Conservation (phyloP, 305 asterid genomes). For the Rubia occidens region DNA sequence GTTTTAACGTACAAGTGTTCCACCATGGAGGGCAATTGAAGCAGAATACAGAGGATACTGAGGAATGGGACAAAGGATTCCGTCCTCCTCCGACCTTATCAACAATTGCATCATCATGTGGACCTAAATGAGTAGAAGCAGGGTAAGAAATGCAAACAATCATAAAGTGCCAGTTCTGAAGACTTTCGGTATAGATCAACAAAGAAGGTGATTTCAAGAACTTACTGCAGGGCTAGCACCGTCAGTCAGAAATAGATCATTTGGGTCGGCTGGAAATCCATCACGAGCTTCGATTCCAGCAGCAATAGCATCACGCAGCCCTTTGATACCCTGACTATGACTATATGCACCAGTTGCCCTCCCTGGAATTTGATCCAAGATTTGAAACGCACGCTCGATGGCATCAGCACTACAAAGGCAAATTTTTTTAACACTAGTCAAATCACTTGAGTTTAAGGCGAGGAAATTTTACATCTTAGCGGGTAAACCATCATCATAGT, state of each 20-base stretch:
- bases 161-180: not conserved
- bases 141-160: not conserved
- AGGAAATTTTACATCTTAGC: not conserved
- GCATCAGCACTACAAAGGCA: constrained; percentile 78
- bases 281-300: constrained; percentile 83
- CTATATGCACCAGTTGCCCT: constrained; percentile 98
- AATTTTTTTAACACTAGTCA: not conserved
- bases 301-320: constrained; percentile 71
- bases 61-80: constrained; percentile 85
- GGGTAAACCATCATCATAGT: not conserved
- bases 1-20: constrained; percentile 59
- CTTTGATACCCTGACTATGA: constrained; percentile 95
- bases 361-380: constrained; percentile 91
- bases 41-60: constrained; percentile 94
- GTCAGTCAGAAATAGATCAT: constrained; percentile 81
- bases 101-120: constrained; percentile 96
- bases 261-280: constrained; percentile 73
- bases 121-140: constrained; percentile 36
- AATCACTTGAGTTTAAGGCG: not conserved
- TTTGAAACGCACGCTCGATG: constrained; percentile 80
- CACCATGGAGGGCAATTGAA: constrained; percentile 89
- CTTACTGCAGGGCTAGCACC: constrained; percentile 91
- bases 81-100: constrained; percentile 61
- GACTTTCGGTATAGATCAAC: not conserved
- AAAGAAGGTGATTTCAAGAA: not conserved